phyloP scores from a whole-genome alignment of 768 basidiomycete species.

The Rhizopogon roseolus region DNA sequence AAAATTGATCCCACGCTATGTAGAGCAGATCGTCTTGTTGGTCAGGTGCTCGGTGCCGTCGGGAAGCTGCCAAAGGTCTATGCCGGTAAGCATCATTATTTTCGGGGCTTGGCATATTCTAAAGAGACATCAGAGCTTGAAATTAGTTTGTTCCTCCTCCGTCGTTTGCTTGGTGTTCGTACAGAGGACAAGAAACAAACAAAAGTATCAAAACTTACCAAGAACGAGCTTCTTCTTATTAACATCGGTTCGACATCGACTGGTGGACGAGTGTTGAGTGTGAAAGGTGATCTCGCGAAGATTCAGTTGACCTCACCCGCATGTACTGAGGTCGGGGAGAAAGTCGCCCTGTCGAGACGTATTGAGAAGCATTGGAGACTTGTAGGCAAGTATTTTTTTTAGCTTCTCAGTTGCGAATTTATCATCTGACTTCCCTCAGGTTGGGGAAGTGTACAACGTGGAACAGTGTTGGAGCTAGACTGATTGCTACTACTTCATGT shows the following conservation, averaged over 20 bases:
- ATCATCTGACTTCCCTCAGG: conserved; percentile 25
- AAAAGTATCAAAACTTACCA: conserved; percentile 86
- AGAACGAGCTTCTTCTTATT: conserved; percentile 90
- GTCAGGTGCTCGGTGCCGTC: conserved; percentile 92
- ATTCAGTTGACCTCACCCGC: conserved; percentile 92
- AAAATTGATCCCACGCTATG: conserved; percentile 95
- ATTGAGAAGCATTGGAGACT: conserved; percentile 99
- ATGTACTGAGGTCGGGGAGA: conserved; percentile 95
- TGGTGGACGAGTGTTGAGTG: conserved; percentile 89
- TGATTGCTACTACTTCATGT: conserved; percentile 22
- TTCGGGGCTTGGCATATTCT: not conserved
- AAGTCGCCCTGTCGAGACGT: conserved; percentile 89
- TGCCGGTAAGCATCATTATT: conserved; percentile 48
- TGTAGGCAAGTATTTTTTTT: conserved; percentile 59
- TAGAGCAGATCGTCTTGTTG: conserved; percentile 93
- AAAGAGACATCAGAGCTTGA: conserved; percentile 60
- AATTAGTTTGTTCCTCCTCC: conserved; percentile 90
- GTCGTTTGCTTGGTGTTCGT: conserved; percentile 94
- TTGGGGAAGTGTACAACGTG: conserved; percentile 81
- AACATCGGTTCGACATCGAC: conserved; percentile 98
- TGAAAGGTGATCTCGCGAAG: conserved; percentile 93
- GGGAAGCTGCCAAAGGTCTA: conserved; percentile 94
- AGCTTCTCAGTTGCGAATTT: not conserved
- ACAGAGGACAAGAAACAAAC: conserved; percentile 99
- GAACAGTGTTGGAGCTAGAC: conserved; percentile 78